Conservation (phyloP, 345 rosid genomes). For the Anastatica hierochuntica region DNA sequence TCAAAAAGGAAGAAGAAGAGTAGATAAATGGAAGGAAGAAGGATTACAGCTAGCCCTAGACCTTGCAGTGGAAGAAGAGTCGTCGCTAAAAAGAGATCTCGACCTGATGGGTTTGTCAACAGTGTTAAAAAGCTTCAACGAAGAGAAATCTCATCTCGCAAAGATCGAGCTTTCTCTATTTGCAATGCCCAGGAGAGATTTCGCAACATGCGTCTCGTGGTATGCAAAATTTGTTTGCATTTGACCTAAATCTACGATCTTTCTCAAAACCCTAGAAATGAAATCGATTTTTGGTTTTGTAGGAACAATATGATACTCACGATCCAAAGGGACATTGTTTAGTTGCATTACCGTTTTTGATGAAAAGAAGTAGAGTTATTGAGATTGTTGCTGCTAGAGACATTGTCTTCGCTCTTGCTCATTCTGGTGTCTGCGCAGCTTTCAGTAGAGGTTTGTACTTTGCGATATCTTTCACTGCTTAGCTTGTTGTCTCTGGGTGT, state of each 20-base stretch:
- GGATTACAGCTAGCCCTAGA: constrained; percentile 72
- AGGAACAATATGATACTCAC: constrained; percentile 97
- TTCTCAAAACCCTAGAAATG: too few relatives aligned
- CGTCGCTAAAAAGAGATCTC: constrained; percentile 50
- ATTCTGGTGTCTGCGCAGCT: constrained; percentile 94
- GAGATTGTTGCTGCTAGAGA: constrained; percentile 96
- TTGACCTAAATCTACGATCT: too few relatives aligned
- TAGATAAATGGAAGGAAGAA: constrained; percentile 75
- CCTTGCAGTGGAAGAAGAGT: constrained; percentile 70
- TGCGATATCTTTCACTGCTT: not conserved
- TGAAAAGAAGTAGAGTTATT: constrained; percentile 79
- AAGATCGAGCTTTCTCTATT: constrained; percentile 48
- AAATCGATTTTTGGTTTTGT: not conserved
- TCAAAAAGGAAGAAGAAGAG: too few relatives aligned
- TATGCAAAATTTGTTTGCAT: constrained; percentile 10
- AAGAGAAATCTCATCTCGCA: constrained; percentile 58
- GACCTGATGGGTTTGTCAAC: constrained; percentile 55
- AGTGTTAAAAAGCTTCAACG: constrained; percentile 68
- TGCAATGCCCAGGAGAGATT: constrained; percentile 58
- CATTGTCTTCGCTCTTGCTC: constrained; percentile 92
- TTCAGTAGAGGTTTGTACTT: constrained; percentile 60
- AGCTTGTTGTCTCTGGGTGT: not conserved
- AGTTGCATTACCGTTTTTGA: constrained; percentile 73
- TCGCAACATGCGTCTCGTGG: constrained; percentile 62
- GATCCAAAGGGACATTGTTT: constrained; percentile 81